Conservation (phyloP, 257 asterid species). For the Petunia secreta region DNA sequence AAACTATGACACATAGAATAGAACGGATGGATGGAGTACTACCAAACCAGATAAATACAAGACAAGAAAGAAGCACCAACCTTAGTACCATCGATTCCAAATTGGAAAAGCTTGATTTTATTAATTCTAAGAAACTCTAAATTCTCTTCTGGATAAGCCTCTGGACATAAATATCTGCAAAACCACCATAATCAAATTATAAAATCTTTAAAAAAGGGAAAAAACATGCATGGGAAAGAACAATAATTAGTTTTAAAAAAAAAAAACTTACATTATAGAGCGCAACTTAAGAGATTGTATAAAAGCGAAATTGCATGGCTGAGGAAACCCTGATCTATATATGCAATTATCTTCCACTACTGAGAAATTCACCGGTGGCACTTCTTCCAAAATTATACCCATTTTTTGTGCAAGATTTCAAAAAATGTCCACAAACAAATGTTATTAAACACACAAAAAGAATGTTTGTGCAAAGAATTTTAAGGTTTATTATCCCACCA, state of each 20-base stretch:
- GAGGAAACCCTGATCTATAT: conserved; percentile 49
- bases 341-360: conserved; percentile 42
- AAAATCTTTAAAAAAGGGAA: too few relatives aligned
- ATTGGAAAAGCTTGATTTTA: conserved; percentile 44
- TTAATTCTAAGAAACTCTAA: conserved; percentile 40
- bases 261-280: conserved; percentile 37
- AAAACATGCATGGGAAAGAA: not conserved
- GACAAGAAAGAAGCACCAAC: conserved; percentile 15
- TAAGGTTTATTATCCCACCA: not conserved
- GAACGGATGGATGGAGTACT: not conserved
- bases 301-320: conserved; percentile 44
- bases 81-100: conserved; percentile 53
- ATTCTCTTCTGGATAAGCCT: conserved; percentile 49
- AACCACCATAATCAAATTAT: not conserved
- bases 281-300: conserved; percentile 44
- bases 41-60: not conserved
- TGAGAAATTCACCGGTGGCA: conserved; percentile 39
- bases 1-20: not conserved
- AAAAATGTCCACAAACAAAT: too few relatives aligned
- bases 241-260: not conserved
- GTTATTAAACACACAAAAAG: not conserved
- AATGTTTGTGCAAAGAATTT: not conserved
- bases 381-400: conserved; percentile 39
- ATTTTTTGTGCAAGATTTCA: conserved; percentile 17
- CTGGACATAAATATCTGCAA: conserved; percentile 50